Base-by-base conservation (phyloP, 192 early-diverging fungal genomes). In the Funneliformis geosporum region DNA sequence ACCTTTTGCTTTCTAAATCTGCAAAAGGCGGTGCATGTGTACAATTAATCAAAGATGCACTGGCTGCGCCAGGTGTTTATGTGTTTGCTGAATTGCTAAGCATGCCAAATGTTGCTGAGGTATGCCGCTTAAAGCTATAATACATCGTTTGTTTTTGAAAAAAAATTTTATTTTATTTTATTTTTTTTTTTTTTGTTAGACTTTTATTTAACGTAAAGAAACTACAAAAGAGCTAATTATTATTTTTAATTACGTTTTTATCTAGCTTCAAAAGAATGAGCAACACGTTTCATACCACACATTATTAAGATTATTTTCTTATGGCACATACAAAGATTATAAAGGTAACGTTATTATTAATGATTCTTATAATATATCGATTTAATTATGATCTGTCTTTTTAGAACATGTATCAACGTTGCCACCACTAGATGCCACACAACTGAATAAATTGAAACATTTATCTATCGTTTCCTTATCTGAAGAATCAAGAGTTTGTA, bases 381-480 rank as follows among this genome's bases (percentile, higher is more conserved):
- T 42, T 73, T n/a, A 25, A 43, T 25, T 23, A 40, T 64, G 42
- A 60, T 33, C 75, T 78, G 23, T 33, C n/a, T 55, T 65, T n/a
- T 66, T 77, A 89, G 91, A 88, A 39, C 85, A 88, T 79, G 85
- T 79, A 60, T 79, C 46, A 11, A 59, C 82, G 38, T 80, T 92
- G 39, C 90, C 91, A 14, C 60, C 77, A 75, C 72, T 91, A 47
- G 87, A 82, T 16, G 80, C 78, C 4, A 64, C 69, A 5, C 91
- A 92, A 66, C 50, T 83, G 40, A 88, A 81, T 14, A 91, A 91
- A 81, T 75, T 92, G 18, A 89, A 92, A 72, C 92, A 94, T 65
- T 87, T 96, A n/a, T 91, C 95, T 1, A 90, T 96, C 60, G 92
- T 95, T 23, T 87, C 94, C 0, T 84, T 96, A 46, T 90, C 93